phyloP scores from a whole-genome alignment of 169 alveolate genomes.

The Condylostoma magnum region DNA sequence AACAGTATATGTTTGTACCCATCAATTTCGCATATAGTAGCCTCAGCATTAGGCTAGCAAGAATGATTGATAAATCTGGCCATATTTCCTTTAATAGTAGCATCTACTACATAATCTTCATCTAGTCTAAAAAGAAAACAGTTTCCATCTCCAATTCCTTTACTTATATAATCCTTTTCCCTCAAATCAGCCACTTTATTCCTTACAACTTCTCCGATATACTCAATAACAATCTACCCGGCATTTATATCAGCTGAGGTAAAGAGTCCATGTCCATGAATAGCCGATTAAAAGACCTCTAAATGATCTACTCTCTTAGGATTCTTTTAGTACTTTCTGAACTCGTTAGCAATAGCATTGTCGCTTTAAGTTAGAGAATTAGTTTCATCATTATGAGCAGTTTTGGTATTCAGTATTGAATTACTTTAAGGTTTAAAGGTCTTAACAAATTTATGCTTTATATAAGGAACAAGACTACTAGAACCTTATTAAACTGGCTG shows the following conservation, averaged over 20 bases:
- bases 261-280: slow-evolving; percentile 94
- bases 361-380: slow-evolving; percentile 56
- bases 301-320: slow-evolving; percentile 46
- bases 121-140: slow-evolving; percentile 94
- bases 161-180: slow-evolving; percentile 80
- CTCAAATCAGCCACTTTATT: slow-evolving; percentile 88
- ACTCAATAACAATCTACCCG: slow-evolving; percentile 95
- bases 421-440: too few relatives aligned
- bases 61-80: slow-evolving; percentile 97
- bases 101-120: slow-evolving; percentile 94
- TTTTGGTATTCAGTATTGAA: too few relatives aligned
- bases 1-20: slow-evolving; percentile 94
- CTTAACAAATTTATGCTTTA: background rate
- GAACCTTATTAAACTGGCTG: slow-evolving; percentile 18
- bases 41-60: slow-evolving; percentile 81
- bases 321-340: slow-evolving; percentile 51
- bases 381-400: too few relatives aligned
- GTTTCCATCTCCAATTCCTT: slow-evolving; percentile 86
- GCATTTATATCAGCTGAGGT: slow-evolving; percentile 85
- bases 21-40: slow-evolving; percentile 63
- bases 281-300: slow-evolving; percentile 75
- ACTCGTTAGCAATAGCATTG: slow-evolving; percentile 59
- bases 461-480: slow-evolving; percentile 2
- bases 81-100: slow-evolving; percentile 94
- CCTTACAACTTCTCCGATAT: slow-evolving; percentile 93